Conservation (phyloP, 345 rosid species). For the Sisymbrium altissimum region DNA sequence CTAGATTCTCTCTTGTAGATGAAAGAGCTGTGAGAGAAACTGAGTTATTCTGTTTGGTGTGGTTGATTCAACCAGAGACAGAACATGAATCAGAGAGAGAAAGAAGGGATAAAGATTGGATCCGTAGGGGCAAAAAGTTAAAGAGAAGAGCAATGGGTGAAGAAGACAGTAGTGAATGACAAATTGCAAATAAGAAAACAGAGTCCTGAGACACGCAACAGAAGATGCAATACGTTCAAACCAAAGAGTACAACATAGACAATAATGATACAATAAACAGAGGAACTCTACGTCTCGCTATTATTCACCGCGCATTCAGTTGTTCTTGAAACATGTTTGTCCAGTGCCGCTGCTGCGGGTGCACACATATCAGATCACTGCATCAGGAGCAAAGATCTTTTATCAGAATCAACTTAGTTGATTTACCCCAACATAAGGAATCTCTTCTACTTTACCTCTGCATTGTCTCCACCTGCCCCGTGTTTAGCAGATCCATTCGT, state of each 20-base stretch:
- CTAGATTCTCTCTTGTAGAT: neutral
- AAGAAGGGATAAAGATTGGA: neutral
- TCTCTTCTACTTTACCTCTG: constrained; percentile 28
- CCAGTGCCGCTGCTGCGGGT: constrained; percentile 12
- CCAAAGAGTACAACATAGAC: constrained; percentile 24
- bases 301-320: constrained; percentile 32
- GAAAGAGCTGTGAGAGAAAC: neutral
- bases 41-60: neutral
- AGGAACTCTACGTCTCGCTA: constrained; percentile 11
- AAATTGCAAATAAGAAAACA: constrained; percentile 6
- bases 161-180: constrained; percentile 5
- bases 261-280: constrained; percentile 24
- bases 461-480: constrained; percentile 40
- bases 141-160: neutral
- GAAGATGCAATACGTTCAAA: constrained; percentile 16
- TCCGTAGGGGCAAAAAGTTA: neutral
- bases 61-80: neutral
- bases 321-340: constrained; percentile 21
- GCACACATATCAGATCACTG: constrained; percentile 23
- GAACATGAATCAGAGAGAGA: neutral
- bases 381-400: constrained; percentile 11
- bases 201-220: constrained; percentile 1
- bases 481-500: constrained; percentile 38
- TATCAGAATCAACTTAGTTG: neutral
- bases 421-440: neutral